Percentiles rank a stretch among this genome's conserved stretches.
These are phyloP conservation scores for Steccherinum ochraceum DNA, from an alignment of 768 basidiomycete genomes.

Conservation along the genomic window DNA sequence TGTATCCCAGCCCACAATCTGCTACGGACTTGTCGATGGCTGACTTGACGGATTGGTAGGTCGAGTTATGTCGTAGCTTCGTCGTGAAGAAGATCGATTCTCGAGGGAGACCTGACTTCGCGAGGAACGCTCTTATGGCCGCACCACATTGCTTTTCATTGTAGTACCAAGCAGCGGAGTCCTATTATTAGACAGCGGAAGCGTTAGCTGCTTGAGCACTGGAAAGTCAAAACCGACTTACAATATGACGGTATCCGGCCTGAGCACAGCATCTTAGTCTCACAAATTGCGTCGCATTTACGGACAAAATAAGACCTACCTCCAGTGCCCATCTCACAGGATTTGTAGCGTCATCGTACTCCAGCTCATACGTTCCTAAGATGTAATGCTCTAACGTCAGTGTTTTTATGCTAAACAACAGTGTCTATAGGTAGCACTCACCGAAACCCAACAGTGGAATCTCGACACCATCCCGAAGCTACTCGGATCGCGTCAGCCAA, in stretches of 20 bases:
- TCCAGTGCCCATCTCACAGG: conserved; percentile 58
- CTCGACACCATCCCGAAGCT: conserved; percentile 46
- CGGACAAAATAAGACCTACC: too few relatives aligned
- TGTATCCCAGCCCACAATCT: conserved; percentile 49
- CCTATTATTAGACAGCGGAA: too few relatives aligned
- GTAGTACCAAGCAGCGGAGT: conserved; percentile 49
- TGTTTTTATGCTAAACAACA: conserved; percentile 2
- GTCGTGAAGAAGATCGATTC: conserved; percentile 64
- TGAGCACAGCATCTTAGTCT: too few relatives aligned
- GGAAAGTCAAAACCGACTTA: conserved; percentile 23
- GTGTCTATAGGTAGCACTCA: conserved; percentile 13
- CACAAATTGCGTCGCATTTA: too few relatives aligned
- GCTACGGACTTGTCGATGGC: conserved; percentile 49
- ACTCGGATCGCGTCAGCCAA: neutral
- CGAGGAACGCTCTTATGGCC: conserved; percentile 53
- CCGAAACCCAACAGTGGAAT: conserved; percentile 61
- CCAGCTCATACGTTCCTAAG: conserved; percentile 56
- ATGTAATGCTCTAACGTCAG: neutral
- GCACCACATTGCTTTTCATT: conserved; percentile 62
- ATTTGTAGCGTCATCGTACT: conserved; percentile 48
- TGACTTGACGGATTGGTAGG: conserved; percentile 41
- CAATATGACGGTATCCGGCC: conserved; percentile 63
- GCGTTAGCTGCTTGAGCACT: neutral
- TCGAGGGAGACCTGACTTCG: conserved; percentile 41
- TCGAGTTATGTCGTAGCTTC: conserved; percentile 55